Percentiles rank a stretch among this genome's conserved stretches.
Evolutionary conservation across 1,139 yeast genomes (phyloP).

Genomic region (Suhomyces bribrorum): DNA sequence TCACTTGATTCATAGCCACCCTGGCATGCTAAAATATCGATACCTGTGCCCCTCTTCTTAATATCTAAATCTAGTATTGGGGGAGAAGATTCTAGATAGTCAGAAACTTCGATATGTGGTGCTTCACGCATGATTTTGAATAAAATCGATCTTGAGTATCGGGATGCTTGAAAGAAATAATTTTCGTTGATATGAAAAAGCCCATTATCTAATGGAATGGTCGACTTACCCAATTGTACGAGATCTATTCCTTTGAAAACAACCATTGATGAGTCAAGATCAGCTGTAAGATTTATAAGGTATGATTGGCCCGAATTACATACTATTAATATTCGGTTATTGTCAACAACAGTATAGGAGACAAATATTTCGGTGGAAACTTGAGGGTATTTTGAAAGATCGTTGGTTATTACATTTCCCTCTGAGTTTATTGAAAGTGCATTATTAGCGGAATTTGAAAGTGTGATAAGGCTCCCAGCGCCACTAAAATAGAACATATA

Average conservation of each 20-base stretch:
- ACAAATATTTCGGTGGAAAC: conserved; percentile 11
- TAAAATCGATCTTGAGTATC: conserved; percentile 34
- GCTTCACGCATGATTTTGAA: conserved; percentile 29
- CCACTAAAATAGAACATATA: conserved; percentile 37
- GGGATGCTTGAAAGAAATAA: conserved; percentile 36
- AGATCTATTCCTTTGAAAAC: conserved; percentile 26
- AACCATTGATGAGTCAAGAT: conserved; percentile 2
- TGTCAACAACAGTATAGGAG: conserved; percentile 26
- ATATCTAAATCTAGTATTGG: conserved; percentile 36
- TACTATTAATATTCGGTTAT: conserved; percentile 28
- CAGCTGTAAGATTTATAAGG: conserved; percentile 26
- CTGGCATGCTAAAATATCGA: conserved; percentile 32
- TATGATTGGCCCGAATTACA: conserved; percentile 35
- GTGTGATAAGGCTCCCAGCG: conserved; percentile 16
- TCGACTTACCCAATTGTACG: conserved; percentile 33
- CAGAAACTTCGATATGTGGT: conserved; percentile 32
- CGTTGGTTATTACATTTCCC: conserved; percentile 16
- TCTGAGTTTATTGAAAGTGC: conserved; percentile 13
- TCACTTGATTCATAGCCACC: conserved; percentile 46
- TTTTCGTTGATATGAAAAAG: conserved; percentile 33
- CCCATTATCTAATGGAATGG: conserved; percentile 24
- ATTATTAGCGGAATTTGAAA: conserved; percentile 12
- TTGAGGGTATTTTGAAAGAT: conserved; percentile 11
- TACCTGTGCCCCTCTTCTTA: conserved; percentile 3
- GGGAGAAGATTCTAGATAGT: conserved; percentile 31